phyloP scores from a whole-genome alignment of 148 eudicot genomes.

The Oxyria digyna region DNA sequence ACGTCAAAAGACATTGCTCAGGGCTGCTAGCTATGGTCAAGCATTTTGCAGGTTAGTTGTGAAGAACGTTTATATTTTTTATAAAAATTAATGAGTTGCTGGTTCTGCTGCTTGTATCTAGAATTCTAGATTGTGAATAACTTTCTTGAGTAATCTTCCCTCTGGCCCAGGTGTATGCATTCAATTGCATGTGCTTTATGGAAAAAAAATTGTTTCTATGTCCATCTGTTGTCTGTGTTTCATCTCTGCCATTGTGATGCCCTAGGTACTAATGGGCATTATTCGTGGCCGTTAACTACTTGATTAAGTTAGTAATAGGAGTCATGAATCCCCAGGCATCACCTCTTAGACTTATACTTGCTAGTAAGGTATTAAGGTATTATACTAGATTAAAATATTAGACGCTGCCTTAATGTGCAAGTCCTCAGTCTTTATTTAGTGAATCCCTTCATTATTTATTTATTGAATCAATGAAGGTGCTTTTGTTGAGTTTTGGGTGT shows the following conservation, averaged over 20 bases:
- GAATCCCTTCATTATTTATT: too few species aligned
- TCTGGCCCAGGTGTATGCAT: background rate
- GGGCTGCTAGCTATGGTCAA: constrained; percentile 99
- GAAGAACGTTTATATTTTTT: background rate
- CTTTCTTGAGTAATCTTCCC: background rate
- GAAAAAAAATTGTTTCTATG: background rate
- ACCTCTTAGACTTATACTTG: too few species aligned
- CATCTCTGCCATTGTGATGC: background rate
- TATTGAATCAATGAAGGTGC: background rate
- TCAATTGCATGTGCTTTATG: background rate
- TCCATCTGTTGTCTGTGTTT: background rate
- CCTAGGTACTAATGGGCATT: background rate
- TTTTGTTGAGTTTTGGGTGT: background rate
- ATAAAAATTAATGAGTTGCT: background rate
- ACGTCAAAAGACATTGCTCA: constrained; percentile 61
- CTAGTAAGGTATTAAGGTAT: too few species aligned
- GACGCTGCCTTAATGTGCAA: too few species aligned
- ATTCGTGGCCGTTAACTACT: background rate
- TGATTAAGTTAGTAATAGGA: background rate
- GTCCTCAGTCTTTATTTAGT: background rate
- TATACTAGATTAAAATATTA: background rate
- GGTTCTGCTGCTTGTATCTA: constrained; percentile 4
- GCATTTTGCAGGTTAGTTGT: constrained; percentile 85
- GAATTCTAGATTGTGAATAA: background rate
- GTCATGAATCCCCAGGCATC: too few species aligned